phyloP scores from a whole-genome alignment of 352 stramenopile genomes.

The Phytophthora hybrid region DNA sequence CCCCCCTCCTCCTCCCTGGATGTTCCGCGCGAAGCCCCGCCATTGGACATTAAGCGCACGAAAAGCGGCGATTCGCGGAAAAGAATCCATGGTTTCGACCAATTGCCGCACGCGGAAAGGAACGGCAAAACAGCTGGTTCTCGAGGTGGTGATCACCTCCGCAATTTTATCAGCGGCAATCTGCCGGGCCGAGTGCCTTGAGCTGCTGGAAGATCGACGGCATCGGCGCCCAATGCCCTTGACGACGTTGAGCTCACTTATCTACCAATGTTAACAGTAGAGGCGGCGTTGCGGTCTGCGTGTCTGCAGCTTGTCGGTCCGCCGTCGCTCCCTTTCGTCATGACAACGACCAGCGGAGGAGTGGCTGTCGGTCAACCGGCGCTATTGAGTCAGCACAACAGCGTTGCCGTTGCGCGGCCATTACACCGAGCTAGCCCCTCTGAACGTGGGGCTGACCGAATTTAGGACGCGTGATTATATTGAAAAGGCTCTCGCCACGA shows the following conservation, averaged over 20 bases:
- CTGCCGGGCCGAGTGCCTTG: no score
- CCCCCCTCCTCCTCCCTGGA: slow-evolving; percentile 24
- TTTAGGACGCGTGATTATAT: neutral
- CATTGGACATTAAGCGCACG: slow-evolving; percentile 24
- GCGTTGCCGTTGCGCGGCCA: neutral
- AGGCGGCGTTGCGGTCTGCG: no score
- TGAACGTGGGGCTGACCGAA: no score
- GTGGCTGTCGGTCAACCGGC: neutral
- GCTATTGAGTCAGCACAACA: neutral
- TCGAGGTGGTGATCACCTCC: no score
- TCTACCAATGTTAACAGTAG: no score
- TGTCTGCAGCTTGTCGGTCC: neutral
- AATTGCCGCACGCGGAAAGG: slow-evolving; percentile 13
- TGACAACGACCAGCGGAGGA: neutral
- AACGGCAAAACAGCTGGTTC: slow-evolving; percentile 26
- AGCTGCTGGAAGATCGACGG: no score
- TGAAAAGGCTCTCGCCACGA: no score
- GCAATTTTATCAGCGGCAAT: no score
- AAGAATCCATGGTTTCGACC: slow-evolving; percentile 11
- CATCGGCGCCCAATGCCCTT: no score
- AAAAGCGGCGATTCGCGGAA: slow-evolving; percentile 16
- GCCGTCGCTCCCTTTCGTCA: neutral
- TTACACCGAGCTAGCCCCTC: no score
- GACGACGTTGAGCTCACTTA: no score
- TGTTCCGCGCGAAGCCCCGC: slow-evolving; percentile 15